These are phyloP conservation scores for Mrakia blollopis DNA, from an alignment of 768 basidiomycete species.

Conservation along the genomic window DNA sequence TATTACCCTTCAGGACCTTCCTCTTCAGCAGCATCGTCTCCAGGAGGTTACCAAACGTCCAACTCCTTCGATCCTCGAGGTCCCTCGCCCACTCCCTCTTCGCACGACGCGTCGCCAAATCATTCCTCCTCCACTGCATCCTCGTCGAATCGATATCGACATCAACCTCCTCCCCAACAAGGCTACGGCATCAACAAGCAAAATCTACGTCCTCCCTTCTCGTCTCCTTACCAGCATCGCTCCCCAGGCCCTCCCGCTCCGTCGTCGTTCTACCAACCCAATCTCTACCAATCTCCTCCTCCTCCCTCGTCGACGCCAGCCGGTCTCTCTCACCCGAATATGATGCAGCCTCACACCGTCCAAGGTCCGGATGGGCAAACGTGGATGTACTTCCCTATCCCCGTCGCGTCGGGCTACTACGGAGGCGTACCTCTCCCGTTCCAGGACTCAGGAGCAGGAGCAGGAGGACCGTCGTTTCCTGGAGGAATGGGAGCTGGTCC, in stretches of 20 bases:
- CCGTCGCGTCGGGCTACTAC: constrained; percentile 20
- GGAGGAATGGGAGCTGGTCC: not conserved
- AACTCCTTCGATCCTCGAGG: not conserved
- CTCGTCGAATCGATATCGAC: constrained; percentile 3
- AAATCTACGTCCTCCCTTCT: not conserved
- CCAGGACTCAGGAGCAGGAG: not conserved
- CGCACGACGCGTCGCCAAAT: not conserved
- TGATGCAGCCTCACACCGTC: constrained; percentile 14
- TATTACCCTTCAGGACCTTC: not conserved
- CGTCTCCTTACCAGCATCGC: not conserved
- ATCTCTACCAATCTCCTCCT: constrained; percentile 4
- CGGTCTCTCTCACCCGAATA: constrained; percentile 4
- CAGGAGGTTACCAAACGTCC: not conserved
- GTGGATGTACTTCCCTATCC: constrained; percentile 29
- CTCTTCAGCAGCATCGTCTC: constrained; percentile 2
- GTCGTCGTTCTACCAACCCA: constrained; percentile 8
- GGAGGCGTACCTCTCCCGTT: not conserved
- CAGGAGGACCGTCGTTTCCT: not conserved
- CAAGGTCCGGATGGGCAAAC: constrained; percentile 25
- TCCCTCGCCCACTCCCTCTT: not conserved
- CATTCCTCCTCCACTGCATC: not conserved
- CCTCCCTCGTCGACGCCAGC: not conserved
- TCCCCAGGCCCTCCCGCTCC: not conserved
- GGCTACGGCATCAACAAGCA: not conserved
- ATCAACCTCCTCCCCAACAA: not conserved